Percentiles rank a stretch among this genome's conserved stretches.
These are phyloP conservation scores for Pleomassaria siparia DNA, from an alignment of 2,329 filamentous ascomycete species.

Conservation along the genomic window DNA sequence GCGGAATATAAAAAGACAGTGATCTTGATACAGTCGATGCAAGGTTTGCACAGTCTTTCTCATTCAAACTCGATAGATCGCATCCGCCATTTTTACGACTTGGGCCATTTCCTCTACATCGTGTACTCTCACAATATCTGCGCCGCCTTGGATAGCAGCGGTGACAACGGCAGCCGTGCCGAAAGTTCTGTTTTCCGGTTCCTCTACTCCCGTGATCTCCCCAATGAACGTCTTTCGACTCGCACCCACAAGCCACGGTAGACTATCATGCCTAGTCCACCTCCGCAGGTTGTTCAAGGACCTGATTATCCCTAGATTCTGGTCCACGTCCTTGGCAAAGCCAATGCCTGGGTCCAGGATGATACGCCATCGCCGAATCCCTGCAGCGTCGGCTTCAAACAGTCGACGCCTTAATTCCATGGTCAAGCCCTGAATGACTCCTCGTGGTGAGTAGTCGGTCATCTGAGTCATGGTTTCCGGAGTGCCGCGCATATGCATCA, in stretches of 20 bases:
- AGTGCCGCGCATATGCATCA: conserved; percentile 94
- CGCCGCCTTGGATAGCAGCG: conserved; percentile 81
- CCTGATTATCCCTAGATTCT: conserved; percentile 80
- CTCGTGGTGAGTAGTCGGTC: conserved; percentile 61
- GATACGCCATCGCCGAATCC: conserved; percentile 89
- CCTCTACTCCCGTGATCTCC: conserved; percentile 71
- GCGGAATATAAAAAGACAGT: too few relatives aligned
- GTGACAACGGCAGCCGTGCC: conserved; percentile 88
- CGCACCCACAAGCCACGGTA: conserved; percentile 87
- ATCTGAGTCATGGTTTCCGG: conserved; percentile 77
- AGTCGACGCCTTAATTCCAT: conserved; percentile 71
- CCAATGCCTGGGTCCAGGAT: conserved; percentile 92
- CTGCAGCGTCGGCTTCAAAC: conserved; percentile 73
- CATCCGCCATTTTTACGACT: conserved; percentile 85
- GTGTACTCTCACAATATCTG: conserved; percentile 90
- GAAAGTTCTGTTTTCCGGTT: conserved; percentile 71
- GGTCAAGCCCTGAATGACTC: conserved; percentile 66
- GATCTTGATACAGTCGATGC: too few relatives aligned
- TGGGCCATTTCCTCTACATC: conserved; percentile 84
- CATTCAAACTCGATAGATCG: conserved; percentile 89
- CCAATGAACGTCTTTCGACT: conserved; percentile 92
- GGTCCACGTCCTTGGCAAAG: conserved; percentile 80
- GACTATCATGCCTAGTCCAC: conserved; percentile 57
- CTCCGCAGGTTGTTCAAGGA: conserved; percentile 60
- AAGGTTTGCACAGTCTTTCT: too few relatives aligned